Conservation (phyloP, 495 filamentous ascomycete species). For the Massariosphaeria phaeospora region DNA sequence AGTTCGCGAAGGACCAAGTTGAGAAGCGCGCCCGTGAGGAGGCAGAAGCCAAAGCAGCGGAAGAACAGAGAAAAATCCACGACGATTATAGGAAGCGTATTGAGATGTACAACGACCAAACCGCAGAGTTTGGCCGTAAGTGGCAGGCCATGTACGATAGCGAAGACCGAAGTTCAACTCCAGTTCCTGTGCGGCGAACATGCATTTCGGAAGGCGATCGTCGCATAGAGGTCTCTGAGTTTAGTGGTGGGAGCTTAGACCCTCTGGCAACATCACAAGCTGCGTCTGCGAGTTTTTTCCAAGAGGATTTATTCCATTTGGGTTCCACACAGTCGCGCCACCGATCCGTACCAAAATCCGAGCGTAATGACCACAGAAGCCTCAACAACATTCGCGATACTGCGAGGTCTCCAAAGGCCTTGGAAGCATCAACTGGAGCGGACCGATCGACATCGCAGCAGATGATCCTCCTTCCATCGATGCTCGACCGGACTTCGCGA, state of each 20-base stretch:
- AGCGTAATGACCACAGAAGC: neutral
- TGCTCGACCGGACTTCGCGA: neutral
- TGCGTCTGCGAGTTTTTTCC: neutral
- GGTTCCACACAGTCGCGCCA: neutral
- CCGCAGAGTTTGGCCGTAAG: neutral
- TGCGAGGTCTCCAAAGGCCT: neutral
- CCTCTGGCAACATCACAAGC: neutral
- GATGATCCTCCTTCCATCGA: neutral
- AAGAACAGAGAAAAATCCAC: conserved; percentile 6
- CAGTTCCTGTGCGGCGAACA: neutral
- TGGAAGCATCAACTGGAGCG: neutral
- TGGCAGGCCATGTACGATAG: neutral
- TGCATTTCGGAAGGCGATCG: neutral
- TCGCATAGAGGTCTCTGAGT: neutral
- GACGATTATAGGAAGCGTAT: conserved; percentile 2
- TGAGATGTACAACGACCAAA: neutral
- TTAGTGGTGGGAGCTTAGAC: neutral
- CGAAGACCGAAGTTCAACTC: neutral
- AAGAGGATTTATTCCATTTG: neutral
- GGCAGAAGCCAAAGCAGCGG: conserved; percentile 3
- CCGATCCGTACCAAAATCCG: neutral
- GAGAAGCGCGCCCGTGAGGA: neutral
- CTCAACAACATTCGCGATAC: too few species aligned
- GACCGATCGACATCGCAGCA: neutral
- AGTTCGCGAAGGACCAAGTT: neutral